Percentiles rank a stretch among this genome's conserved stretches.
Evolutionary conservation across 2,329 filamentous ascomycete species (phyloP).

Genomic region (Fusarium bulbicola): DNA sequence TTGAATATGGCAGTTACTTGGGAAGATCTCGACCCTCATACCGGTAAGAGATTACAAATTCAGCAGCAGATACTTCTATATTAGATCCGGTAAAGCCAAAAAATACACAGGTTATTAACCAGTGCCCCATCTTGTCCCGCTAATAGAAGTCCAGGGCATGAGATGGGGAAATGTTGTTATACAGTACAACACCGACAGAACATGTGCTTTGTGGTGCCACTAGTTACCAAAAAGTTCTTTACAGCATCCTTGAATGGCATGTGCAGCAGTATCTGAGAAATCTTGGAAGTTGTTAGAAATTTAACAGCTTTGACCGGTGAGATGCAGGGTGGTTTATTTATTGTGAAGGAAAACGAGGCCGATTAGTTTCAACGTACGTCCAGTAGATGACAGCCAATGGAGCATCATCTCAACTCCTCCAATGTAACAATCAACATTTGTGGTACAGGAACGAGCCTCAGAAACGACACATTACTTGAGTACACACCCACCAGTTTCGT

Average conservation of each 20-base stretch:
- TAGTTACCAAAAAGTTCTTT: slow-evolving; percentile 23
- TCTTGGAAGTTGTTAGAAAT: background rate
- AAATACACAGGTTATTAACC: background rate
- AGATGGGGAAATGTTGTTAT: slow-evolving; percentile 12
- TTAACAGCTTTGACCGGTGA: background rate
- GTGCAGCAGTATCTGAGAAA: background rate
- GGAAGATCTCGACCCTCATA: slow-evolving; percentile 9
- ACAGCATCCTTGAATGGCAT: slow-evolving; percentile 15
- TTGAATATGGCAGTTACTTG: background rate
- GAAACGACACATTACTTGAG: slow-evolving; percentile 16
- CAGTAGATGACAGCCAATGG: background rate
- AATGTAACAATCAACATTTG: background rate
- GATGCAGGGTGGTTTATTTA: background rate
- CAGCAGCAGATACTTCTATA: background rate
- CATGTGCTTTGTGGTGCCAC: slow-evolving; percentile 33
- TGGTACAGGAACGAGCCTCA: slow-evolving; percentile 8
- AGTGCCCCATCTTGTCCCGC: slow-evolving; percentile 28
- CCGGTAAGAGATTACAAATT: background rate
- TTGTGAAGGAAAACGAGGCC: background rate
- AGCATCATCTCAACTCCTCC: background rate
- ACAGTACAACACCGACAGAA: background rate
- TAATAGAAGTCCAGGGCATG: slow-evolving; percentile 1
- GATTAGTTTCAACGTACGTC: background rate
- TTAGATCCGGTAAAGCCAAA: background rate
- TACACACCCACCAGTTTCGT: background rate